Evolutionary conservation across 768 basidiomycete genomes (phyloP).

Genomic region (Leccinum subtestaceum): DNA sequence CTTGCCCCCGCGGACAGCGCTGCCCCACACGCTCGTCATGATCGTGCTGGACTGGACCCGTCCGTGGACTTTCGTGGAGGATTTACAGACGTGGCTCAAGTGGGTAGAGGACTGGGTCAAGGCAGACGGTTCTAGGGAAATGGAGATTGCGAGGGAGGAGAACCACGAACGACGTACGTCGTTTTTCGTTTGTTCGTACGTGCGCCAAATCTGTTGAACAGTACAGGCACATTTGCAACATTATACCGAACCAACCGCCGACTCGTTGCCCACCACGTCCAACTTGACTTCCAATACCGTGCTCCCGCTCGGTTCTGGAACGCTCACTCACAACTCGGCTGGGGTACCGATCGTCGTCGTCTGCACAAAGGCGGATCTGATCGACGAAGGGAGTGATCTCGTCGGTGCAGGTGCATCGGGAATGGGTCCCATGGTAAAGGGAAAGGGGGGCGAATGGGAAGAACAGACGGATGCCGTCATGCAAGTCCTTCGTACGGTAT

Average conservation of each 20-base stretch:
- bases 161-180: slow-evolving; percentile 76
- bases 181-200: neutral
- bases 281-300: slow-evolving; percentile 61
- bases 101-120: slow-evolving; percentile 85
- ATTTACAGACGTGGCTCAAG: slow-evolving; percentile 78
- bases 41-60: slow-evolving; percentile 94
- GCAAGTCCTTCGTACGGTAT: slow-evolving; percentile 91
- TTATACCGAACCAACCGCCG: slow-evolving; percentile 77
- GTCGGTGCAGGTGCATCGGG: slow-evolving; percentile 68
- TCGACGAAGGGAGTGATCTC: slow-evolving; percentile 77
- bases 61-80: slow-evolving; percentile 87
- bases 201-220: slow-evolving; percentile 28
- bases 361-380: slow-evolving; percentile 91
- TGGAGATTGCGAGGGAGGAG: slow-evolving; percentile 76
- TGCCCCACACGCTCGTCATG: slow-evolving; percentile 73
- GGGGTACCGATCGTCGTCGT: slow-evolving; percentile 87
- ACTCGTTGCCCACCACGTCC: slow-evolving; percentile 60
- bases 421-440: slow-evolving; percentile 89
- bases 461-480: slow-evolving; percentile 93
- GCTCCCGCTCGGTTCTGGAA: slow-evolving; percentile 81
- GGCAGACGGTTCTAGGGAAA: slow-evolving; percentile 63
- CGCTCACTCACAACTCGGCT: slow-evolving; percentile 79
- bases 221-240: slow-evolving; percentile 90
- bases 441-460: slow-evolving; percentile 91
- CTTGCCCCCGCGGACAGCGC: slow-evolving; percentile 62